These are phyloP conservation scores for Fusarium sp. DNA, from an alignment of 2,329 filamentous ascomycete genomes.

Conservation along the genomic window DNA sequence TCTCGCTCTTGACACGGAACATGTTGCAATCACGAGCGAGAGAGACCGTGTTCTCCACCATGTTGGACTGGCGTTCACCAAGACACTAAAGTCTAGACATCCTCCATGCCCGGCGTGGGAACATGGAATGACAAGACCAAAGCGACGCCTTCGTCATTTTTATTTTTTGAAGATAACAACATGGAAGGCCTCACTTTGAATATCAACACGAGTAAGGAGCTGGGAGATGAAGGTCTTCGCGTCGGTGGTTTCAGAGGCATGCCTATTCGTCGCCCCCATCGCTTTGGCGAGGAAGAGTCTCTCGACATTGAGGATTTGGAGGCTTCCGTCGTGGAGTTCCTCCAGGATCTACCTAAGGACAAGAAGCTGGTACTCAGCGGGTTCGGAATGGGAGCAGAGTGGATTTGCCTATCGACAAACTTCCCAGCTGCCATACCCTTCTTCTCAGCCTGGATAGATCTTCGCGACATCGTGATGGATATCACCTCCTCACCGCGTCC, in stretches of 20 bases:
- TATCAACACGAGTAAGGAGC: background rate
- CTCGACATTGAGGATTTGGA: background rate
- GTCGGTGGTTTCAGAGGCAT: background rate
- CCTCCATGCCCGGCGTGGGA: background rate
- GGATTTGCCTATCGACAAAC: slow-evolving; percentile 4
- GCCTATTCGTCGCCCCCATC: slow-evolving; percentile 14
- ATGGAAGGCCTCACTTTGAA: slow-evolving; percentile 11
- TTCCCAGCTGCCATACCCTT: slow-evolving; percentile 9
- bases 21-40: slow-evolving; percentile 67
- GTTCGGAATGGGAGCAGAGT: slow-evolving; percentile 25
- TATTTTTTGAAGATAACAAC: background rate
- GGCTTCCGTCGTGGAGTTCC: background rate
- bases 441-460: slow-evolving; percentile 26
- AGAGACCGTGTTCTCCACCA: slow-evolving; percentile 25
- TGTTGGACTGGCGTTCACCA: slow-evolving; percentile 23
- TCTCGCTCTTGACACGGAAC: slow-evolving; percentile 56
- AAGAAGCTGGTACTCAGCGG: background rate
- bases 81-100: background rate
- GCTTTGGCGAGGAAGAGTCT: slow-evolving; percentile 12
- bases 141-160: slow-evolving; percentile 2
- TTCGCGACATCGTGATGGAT: slow-evolving; percentile 21
- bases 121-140: background rate
- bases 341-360: background rate
- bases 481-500: background rate
- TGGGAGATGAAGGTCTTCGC: background rate